Base-by-base conservation (phyloP, 768 basidiomycete genomes). In the Boletus reticuloceps region DNA sequence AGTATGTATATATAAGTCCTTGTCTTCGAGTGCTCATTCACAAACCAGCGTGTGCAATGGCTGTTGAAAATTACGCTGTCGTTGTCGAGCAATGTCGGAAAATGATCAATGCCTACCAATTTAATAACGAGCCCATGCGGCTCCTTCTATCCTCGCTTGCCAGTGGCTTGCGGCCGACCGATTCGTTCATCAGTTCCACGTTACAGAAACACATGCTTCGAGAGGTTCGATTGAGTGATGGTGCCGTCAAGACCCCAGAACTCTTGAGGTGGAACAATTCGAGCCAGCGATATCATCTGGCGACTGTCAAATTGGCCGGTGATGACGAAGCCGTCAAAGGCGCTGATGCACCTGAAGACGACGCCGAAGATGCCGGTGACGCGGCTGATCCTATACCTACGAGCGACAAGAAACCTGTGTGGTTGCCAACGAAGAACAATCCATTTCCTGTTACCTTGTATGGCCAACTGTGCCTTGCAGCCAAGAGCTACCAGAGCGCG, bases 401-500 rank as follows among this genome's bases (percentile, higher is more conserved):
- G 22, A 66, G 60, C n/a, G 62, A 69, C 39, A 69, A 68, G 49
- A 61, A 59, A 44, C 55, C 60, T 1, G 3, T 78, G 4, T 74
- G 73, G 39, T 65, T 86, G 25, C 88, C 91, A 4, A 87, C 43
- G 19, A 88, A 85, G 69, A 74, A 82, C 32, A 93, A 88, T 59
- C 86, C 92, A 0, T 70, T 88, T 39, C 76, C 84, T 20, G 79
- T 90, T 14, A 75, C 86, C 1, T 72, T 91, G 19, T 96, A 96
- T 63, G 94, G 91, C 0, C 88, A 90, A 64, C 79, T 92, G 47
- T 88, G 90, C 63, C 79, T 91, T n/a, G 82, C 84, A 5, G 86
- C 88, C 20, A 89, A 85, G 73, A 93, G 91, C 62, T 94, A 88
- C 69, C 93, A 97, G 64, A 90, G 89, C 62, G 90, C 94, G 6